These are phyloP conservation scores for Nematocida sp. DNA, from an alignment of 371 early-diverging fungal species.

Conservation along the genomic window DNA sequence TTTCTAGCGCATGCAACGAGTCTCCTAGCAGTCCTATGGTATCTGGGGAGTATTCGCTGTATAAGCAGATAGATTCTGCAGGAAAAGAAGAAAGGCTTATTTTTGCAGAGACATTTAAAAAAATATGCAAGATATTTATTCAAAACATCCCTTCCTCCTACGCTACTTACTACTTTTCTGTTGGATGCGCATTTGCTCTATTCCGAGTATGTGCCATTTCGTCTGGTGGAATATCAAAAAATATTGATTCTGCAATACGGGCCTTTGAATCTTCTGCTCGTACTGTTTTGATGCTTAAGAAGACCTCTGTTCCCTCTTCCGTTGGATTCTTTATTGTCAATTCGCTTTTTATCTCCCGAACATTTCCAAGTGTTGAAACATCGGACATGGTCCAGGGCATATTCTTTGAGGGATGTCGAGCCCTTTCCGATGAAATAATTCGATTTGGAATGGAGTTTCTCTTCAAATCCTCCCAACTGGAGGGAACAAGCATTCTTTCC, in stretches of 20 bases:
- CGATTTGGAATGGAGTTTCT: conserved; percentile 42
- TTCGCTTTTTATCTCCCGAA: conserved; percentile 39
- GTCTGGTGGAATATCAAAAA: conserved; percentile 28
- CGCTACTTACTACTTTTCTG: conserved; percentile 30
- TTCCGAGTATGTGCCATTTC: conserved; percentile 29
- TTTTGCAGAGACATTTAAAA: conserved; percentile 24
- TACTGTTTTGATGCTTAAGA: conserved; percentile 2
- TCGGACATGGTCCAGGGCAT: conserved; percentile 40
- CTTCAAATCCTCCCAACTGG: conserved; percentile 5
- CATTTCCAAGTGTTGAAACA: conserved; percentile 9
- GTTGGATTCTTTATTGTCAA: conserved; percentile 37
- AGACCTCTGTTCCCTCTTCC: conserved; percentile 1
- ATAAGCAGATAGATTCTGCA: no score
- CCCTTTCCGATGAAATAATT: conserved; percentile 19
- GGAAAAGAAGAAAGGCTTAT: neutral
- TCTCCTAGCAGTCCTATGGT: no score
- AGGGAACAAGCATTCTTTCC: neutral
- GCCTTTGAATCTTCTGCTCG: conserved; percentile 32
- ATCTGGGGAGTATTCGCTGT: no score
- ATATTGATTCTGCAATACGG: conserved; percentile 3
- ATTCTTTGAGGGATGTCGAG: conserved; percentile 29
- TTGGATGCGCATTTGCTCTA: conserved; percentile 34
- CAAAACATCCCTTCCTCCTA: conserved; percentile 6
- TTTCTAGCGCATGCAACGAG: no score
- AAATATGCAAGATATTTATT: conserved; percentile 30